Evolutionary conservation across 2,329 filamentous ascomycete genomes (phyloP).

Genomic region (Colletotrichum orchidophilum): DNA sequence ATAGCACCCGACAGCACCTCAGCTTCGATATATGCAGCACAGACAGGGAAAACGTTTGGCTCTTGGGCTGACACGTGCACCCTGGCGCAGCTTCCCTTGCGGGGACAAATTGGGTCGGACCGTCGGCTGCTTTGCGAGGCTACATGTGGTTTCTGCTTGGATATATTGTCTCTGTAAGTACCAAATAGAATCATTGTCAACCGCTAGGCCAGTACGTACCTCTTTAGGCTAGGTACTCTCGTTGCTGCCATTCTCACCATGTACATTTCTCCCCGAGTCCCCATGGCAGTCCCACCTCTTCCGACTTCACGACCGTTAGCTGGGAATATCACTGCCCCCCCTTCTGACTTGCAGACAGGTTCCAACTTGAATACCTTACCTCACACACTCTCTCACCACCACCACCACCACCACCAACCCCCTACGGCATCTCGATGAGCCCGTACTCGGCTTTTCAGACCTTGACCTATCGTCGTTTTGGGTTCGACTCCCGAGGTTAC

Average conservation of each 20-base stretch:
- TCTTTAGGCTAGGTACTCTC: not conserved
- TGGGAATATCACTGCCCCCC: not conserved
- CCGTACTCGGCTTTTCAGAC: not conserved
- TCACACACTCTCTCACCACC: not conserved
- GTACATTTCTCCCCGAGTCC: not conserved
- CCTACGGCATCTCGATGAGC: not conserved
- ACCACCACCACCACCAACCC: not conserved
- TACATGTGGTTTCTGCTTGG: not conserved
- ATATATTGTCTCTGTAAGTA: not conserved
- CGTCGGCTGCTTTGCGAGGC: not conserved
- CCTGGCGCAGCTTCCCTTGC: conserved; percentile 27
- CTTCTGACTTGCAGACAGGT: conserved; percentile 3
- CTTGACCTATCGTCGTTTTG: not conserved
- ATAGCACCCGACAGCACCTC: not conserved
- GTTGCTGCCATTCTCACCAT: not conserved
- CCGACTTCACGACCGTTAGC: not conserved
- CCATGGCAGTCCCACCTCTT: not conserved
- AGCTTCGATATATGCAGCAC: not conserved
- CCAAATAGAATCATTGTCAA: not conserved
- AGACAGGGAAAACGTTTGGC: conserved; percentile 31
- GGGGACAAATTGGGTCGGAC: conserved; percentile 5
- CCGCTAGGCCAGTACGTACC: not conserved
- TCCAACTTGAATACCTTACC: not conserved
- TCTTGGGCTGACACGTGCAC: conserved; percentile 34
- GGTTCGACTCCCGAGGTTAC: not conserved